Conservation (phyloP, 2,329 filamentous ascomycete species). For the Aspergillus hortae region DNA sequence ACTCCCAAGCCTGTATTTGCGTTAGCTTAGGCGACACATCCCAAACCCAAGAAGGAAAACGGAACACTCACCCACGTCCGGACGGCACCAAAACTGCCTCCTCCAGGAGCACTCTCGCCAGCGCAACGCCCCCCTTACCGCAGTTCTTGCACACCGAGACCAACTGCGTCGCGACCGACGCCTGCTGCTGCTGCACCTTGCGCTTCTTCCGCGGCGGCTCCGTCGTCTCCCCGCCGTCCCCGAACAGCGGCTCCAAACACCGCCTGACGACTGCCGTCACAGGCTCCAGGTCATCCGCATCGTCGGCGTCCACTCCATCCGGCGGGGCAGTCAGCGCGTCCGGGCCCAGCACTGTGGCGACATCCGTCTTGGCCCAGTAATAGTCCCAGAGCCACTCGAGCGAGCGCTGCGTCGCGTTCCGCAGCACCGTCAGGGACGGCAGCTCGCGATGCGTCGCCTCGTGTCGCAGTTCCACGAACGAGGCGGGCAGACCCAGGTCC, state of each 20-base stretch:
- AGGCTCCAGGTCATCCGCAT: conserved; percentile 9
- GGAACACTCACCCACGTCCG: conserved; percentile 25
- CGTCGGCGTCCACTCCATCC: background rate
- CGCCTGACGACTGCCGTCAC: conserved; percentile 17
- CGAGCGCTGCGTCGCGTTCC: conserved; percentile 65
- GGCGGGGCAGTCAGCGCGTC: background rate
- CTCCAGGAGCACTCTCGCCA: conserved; percentile 27
- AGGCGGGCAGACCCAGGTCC: conserved; percentile 49
- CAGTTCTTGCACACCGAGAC: conserved; percentile 25
- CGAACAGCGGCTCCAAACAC: conserved; percentile 16
- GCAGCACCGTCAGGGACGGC: conserved; percentile 69
- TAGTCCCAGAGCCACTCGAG: conserved; percentile 84
- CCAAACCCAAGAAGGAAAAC: background rate
- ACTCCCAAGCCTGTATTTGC: conserved; percentile 22
- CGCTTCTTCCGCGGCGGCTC: conserved; percentile 27
- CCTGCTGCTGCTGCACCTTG: conserved; percentile 21
- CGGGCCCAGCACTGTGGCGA: conserved; percentile 9
- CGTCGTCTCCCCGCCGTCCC: background rate
- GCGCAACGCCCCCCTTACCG: conserved; percentile 11
- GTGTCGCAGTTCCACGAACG: conserved; percentile 85
- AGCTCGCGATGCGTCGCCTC: conserved; percentile 87
- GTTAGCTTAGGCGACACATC: background rate
- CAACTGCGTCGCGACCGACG: conserved; percentile 21
- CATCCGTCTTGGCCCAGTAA: conserved; percentile 66
- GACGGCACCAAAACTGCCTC: conserved; percentile 22